phyloP scores from a whole-genome alignment of 441 rosid species.

The Arabidopsis hybrid region DNA sequence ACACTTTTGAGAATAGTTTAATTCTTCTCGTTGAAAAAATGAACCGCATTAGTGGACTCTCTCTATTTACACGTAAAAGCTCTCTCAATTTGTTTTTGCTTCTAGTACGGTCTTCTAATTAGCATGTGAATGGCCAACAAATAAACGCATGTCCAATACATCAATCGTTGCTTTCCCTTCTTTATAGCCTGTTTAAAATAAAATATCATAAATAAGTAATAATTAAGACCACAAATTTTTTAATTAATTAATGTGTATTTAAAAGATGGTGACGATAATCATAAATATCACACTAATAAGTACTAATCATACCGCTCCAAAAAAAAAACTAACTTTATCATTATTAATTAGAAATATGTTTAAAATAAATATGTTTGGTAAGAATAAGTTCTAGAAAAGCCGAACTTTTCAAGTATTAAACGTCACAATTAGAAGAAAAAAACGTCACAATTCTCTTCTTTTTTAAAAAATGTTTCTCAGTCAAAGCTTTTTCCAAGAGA shows the following conservation, averaged over 20 bases:
- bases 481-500: neutral
- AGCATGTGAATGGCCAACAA: slow-evolving; percentile 73
- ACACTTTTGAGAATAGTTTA: slow-evolving; percentile 33
- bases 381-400: slow-evolving; percentile 17
- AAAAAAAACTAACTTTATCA: slow-evolving; percentile 12
- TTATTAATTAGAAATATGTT: slow-evolving; percentile 14
- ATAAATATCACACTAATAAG: slow-evolving; percentile 27
- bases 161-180: slow-evolving; percentile 65
- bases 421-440: slow-evolving; percentile 26
- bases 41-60: slow-evolving; percentile 41
- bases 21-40: slow-evolving; percentile 34
- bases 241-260: neutral
- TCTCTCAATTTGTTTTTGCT: slow-evolving; percentile 28
- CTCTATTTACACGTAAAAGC: slow-evolving; percentile 47
- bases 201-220: slow-evolving; percentile 30
- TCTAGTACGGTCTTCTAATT: slow-evolving; percentile 66
- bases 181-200: slow-evolving; percentile 68
- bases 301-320: slow-evolving; percentile 39
- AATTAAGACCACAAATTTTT: slow-evolving; percentile 13
- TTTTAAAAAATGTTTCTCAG: neutral
- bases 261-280: slow-evolving; percentile 20
- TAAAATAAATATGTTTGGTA: slow-evolving; percentile 3
- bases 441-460: slow-evolving; percentile 19
- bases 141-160: slow-evolving; percentile 66
- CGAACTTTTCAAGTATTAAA: slow-evolving; percentile 29